Evolutionary conservation across 139 green algal species (phyloP), one percentile per base, ranked within the genome.

Genomic region (Eudorina sp.): DNA sequence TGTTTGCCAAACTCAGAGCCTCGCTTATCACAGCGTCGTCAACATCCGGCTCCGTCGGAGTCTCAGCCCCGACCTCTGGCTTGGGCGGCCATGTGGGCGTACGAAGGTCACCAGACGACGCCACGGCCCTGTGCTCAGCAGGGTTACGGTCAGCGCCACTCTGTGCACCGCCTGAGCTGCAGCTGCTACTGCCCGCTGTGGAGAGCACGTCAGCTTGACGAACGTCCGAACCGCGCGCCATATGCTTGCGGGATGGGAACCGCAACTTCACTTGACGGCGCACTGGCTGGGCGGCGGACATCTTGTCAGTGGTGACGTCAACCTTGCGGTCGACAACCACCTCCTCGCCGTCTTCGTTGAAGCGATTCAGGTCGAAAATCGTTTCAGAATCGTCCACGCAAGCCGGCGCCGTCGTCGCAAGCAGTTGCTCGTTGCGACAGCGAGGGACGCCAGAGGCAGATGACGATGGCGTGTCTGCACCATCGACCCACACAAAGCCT

Each of bases 281-380:
- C 19, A 25, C 34, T 7, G 14, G 9, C 36, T 19, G 3, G 14
- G 40, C 11, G 9, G 19, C 68, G 2, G 46, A 13, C 68, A 27
- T 6, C 18, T 46, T 48, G 70, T 21, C 70, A 53, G 40, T 38
- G 4, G 40, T 9, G 46, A 5, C 70, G 25, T 55, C 70, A 21
- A n/a, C n/a, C n/a, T n/a, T 34, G 31, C 4, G 31, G n/a, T 14
- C 68, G 16, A 4, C 66, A 45, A 76, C 6, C 23, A 79, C 29
- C 70, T 77, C 69, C 16, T 79, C 70, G 40, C 70, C 70, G 38
- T 79, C 23, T 7, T 79, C 70, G 41, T 79, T 27, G 70, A 79
- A 79, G 19, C 19, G 70, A 41, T 34, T 53, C 40, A 79, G 40
- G 38, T 79, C 70, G 41, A 79, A 79, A 18, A 79, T 79, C 29